Conservation (phyloP, 2,329 filamentous ascomycete genomes). For the Lachnellula suecica region DNA sequence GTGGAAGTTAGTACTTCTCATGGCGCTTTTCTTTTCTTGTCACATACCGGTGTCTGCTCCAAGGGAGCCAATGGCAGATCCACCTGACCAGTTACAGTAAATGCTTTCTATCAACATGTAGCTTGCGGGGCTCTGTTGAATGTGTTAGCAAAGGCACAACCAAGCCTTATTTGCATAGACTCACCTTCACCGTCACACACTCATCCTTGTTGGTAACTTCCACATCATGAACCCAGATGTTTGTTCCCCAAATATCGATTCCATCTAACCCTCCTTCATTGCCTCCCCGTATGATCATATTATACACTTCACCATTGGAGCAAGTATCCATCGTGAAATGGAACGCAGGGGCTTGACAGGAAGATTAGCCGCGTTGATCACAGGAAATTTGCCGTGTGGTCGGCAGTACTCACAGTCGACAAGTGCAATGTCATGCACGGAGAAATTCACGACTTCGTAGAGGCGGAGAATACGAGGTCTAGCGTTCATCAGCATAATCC, state of each 20-base stretch:
- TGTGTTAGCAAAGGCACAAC: constrained; percentile 2
- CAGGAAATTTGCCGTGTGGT: neutral
- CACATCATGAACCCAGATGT: constrained; percentile 58
- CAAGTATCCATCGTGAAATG: constrained; percentile 51
- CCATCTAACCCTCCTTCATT: constrained; percentile 54
- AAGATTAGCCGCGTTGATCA: neutral
- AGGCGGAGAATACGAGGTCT: constrained; percentile 24
- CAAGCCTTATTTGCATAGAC: neutral
- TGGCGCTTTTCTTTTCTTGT: neutral
- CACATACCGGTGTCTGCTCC: constrained; percentile 39
- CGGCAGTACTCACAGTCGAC: constrained; percentile 25
- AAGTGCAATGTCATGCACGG: constrained; percentile 23
- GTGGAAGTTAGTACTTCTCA: neutral
- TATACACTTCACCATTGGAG: constrained; percentile 52
- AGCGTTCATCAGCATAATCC: constrained; percentile 21
- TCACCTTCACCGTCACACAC: constrained; percentile 53
- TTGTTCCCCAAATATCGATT: constrained; percentile 52
- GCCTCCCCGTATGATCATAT: constrained; percentile 53
- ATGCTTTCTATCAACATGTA: constrained; percentile 59
- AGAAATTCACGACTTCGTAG: constrained; percentile 20
- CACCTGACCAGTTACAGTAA: constrained; percentile 62
- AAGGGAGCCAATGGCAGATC: constrained; percentile 57
- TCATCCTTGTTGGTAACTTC: constrained; percentile 64
- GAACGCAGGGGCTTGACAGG: constrained; percentile 21
- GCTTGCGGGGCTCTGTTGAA: constrained; percentile 47